Evolutionary conservation across 306 rosid genomes (phyloP).

Genomic region (Chamaecrista fasciculata): DNA sequence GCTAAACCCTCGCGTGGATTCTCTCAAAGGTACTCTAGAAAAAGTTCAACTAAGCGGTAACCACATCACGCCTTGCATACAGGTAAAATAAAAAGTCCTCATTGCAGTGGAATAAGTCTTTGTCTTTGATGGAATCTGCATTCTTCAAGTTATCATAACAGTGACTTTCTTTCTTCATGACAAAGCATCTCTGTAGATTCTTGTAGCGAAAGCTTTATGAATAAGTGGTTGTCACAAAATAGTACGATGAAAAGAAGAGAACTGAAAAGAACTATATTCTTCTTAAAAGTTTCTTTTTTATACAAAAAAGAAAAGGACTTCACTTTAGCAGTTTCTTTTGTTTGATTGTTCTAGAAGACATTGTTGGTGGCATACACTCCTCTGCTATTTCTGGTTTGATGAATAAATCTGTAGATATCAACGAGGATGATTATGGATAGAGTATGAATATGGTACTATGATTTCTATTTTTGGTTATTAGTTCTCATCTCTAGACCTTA

Average conservation of each 20-base stretch:
- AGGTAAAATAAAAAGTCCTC: no score
- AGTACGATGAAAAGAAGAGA: neutral
- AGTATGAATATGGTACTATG: no score
- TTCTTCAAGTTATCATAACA: slow-evolving; percentile 6
- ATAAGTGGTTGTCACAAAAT: neutral
- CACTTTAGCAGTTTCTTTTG: neutral
- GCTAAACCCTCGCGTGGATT: slow-evolving; percentile 60
- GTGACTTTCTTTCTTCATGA: slow-evolving; percentile 22
- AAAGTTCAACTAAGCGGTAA: slow-evolving; percentile 79
- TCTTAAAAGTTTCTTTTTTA: neutral
- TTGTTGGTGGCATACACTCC: neutral
- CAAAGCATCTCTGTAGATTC: neutral
- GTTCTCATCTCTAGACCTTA: no score
- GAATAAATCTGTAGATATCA: no score
- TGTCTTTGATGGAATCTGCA: neutral
- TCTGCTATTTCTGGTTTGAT: neutral
- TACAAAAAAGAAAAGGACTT: neutral
- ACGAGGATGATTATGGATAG: no score
- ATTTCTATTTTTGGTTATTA: neutral
- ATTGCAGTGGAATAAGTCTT: no score
- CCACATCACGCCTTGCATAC: slow-evolving; percentile 93
- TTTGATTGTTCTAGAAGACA: neutral
- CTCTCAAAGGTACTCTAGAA: slow-evolving; percentile 64
- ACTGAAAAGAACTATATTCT: neutral
- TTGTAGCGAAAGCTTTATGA: neutral